phyloP scores from a whole-genome alignment of 2,329 filamentous ascomycete genomes.

The Arthrobotrys entomopaga region DNA sequence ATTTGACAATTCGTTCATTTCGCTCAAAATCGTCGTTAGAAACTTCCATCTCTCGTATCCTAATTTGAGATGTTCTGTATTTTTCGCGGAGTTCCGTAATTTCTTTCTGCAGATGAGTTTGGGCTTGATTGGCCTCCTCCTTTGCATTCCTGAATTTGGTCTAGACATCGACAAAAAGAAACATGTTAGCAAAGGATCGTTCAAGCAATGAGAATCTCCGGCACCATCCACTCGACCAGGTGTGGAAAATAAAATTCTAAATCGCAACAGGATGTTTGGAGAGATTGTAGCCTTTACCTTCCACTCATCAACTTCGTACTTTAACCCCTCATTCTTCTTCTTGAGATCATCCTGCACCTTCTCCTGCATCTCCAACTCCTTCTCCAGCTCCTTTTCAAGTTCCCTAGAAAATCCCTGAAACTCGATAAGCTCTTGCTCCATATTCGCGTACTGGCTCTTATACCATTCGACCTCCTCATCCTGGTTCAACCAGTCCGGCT shows the following conservation, averaged over 20 bases:
- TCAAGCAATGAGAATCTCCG: too few relatives aligned
- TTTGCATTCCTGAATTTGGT: conserved; percentile 97
- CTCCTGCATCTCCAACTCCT: conserved; percentile 94
- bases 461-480: conserved; percentile 91
- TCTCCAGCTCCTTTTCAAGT: conserved; percentile 91
- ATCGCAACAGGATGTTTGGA: too few relatives aligned
- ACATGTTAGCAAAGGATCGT: conserved; percentile 23
- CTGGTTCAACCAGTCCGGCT: conserved; percentile 47
- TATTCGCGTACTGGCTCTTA: conserved; percentile 95
- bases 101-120: conserved; percentile 90
- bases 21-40: conserved; percentile 98
- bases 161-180: conserved; percentile 64
- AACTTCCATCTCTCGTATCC: conserved; percentile 92
- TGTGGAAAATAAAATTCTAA: too few relatives aligned
- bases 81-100: conserved; percentile 88
- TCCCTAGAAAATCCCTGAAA: conserved; percentile 95
- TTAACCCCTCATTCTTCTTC: conserved; percentile 84
- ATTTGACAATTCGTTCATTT: conserved; percentile 93
- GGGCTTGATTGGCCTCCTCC: conserved; percentile 82
- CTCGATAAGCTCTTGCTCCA: conserved; percentile 85
- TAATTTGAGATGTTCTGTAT: conserved; percentile 82
- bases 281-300: conserved; percentile 72
- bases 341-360: conserved; percentile 86
- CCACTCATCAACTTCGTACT: conserved; percentile 96
- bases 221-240: too few relatives aligned